These are phyloP conservation scores for Avena insularis DNA, from an alignment of 176 grass and related monocot species.

Conservation along the genomic window DNA sequence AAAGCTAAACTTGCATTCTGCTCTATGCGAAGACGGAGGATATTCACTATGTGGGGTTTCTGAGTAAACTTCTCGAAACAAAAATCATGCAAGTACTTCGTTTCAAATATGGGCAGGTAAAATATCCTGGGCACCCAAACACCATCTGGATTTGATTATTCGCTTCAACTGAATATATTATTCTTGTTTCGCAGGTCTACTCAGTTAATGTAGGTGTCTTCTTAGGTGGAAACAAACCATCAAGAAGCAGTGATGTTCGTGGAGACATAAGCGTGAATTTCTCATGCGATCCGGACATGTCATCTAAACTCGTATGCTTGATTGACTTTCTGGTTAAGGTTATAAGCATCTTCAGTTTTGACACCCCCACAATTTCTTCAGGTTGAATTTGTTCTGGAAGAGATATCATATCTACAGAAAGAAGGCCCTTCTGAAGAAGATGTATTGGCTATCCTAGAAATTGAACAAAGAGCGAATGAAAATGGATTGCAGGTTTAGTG, in stretches of 20 bases:
- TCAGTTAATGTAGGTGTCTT: slow-evolving; percentile 95
- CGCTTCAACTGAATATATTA: slow-evolving; percentile 24
- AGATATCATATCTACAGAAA: slow-evolving; percentile 84
- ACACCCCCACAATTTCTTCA: slow-evolving; percentile 48
- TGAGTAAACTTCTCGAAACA: slow-evolving; percentile 97
- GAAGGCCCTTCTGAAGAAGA: slow-evolving; percentile 90
- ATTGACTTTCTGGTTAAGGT: slow-evolving; percentile 2
- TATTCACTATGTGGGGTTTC: slow-evolving; percentile 95
- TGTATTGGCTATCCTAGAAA: slow-evolving; percentile 84
- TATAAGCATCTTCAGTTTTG: slow-evolving; percentile 33
- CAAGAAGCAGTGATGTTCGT: slow-evolving; percentile 86
- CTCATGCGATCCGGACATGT: slow-evolving; percentile 91
- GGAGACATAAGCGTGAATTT: slow-evolving; percentile 98
- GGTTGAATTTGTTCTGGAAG: slow-evolving; percentile 93
- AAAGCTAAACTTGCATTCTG: slow-evolving; percentile 49
- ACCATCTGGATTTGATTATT: slow-evolving; percentile 32
- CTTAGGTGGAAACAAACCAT: slow-evolving; percentile 99
- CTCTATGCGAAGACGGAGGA: slow-evolving; percentile 72
- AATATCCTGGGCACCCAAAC: slow-evolving; percentile 33
- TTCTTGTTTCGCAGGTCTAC: slow-evolving; percentile 73
- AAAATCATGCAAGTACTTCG: slow-evolving; percentile 99
- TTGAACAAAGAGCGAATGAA: slow-evolving; percentile 99
- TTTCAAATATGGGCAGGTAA: slow-evolving; percentile 97
- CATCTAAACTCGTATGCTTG: slow-evolving; percentile 81
- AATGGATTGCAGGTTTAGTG: slow-evolving; percentile 89